These are phyloP conservation scores for Porodaedalea pini DNA, from an alignment of 1,284 basidiomycete species.

Conservation along the genomic window DNA sequence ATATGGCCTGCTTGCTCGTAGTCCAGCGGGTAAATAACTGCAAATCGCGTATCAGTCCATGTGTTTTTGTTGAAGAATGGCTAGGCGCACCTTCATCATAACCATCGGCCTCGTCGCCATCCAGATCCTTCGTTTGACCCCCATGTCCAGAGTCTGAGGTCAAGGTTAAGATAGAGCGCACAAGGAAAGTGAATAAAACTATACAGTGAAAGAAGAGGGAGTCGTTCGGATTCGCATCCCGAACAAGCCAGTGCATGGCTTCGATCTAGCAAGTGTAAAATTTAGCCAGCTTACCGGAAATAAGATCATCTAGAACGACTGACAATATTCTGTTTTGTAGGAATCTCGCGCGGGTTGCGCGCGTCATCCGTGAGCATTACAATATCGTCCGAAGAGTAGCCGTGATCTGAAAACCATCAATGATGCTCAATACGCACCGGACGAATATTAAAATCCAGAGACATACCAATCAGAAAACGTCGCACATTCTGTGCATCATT, in stretches of 20 bases:
- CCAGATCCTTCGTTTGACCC: slow-evolving; percentile 48
- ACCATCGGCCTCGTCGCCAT: slow-evolving; percentile 40
- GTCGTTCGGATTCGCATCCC: slow-evolving; percentile 75
- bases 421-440: neutral
- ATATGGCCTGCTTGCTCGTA: slow-evolving; percentile 69
- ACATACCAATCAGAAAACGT: slow-evolving; percentile 65
- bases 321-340: slow-evolving; percentile 83
- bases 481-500: slow-evolving; percentile 83
- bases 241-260: slow-evolving; percentile 90
- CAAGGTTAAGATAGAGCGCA: neutral
- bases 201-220: slow-evolving; percentile 90
- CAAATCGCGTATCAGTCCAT: neutral
- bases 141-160: slow-evolving; percentile 50
- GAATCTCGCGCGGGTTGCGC: slow-evolving; percentile 56
- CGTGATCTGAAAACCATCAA: slow-evolving; percentile 40
- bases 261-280: slow-evolving; percentile 43
- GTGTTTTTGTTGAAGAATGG: neutral
- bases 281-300: neutral
- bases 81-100: slow-evolving; percentile 34
- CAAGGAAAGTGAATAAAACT: slow-evolving; percentile 25
- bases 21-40: slow-evolving; percentile 85
- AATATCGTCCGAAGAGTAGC: slow-evolving; percentile 78
- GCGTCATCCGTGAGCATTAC: slow-evolving; percentile 84
- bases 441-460: neutral
- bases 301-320: slow-evolving; percentile 24